Conservation (phyloP, 805 yeast species). For the Nakazawaea molendinolei region DNA sequence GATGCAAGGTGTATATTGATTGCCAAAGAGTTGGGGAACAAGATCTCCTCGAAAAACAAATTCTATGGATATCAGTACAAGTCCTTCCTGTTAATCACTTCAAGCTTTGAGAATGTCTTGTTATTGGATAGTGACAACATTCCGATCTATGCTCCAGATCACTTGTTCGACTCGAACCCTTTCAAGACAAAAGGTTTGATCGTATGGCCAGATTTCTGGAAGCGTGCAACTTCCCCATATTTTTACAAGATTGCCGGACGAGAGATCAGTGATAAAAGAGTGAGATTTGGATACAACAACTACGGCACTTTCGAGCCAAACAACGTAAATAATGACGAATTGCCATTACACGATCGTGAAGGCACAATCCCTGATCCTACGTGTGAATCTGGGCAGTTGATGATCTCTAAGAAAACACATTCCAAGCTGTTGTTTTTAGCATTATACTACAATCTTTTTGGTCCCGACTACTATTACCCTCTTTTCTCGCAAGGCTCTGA, state of each 20-base stretch:
- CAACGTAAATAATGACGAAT: slow-evolving; percentile 17
- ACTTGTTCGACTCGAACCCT: slow-evolving; percentile 50
- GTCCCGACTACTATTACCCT: slow-evolving; percentile 51
- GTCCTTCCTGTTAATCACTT: slow-evolving; percentile 61
- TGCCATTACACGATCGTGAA: slow-evolving; percentile 50
- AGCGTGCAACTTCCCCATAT: slow-evolving; percentile 46
- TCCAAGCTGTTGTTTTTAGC: slow-evolving; percentile 46
- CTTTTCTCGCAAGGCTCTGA: slow-evolving; percentile 40
- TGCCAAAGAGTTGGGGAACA: slow-evolving; percentile 53
- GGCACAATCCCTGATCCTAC: slow-evolving; percentile 62
- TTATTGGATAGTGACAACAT: slow-evolving; percentile 72
- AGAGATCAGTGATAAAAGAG: slow-evolving; percentile 34
- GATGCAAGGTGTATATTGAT: slow-evolving; percentile 65
- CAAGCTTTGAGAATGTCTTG: slow-evolving; percentile 66
- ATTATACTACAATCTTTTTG: slow-evolving; percentile 53
- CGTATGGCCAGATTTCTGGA: slow-evolving; percentile 42
- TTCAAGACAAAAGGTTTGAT: slow-evolving; percentile 46
- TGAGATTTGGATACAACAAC: slow-evolving; percentile 31
- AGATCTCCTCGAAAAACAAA: slow-evolving; percentile 38
- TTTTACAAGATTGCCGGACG: slow-evolving; percentile 41
- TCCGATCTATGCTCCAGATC: slow-evolving; percentile 60
- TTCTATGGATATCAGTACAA: slow-evolving; percentile 66
- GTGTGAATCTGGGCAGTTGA: slow-evolving; percentile 59
- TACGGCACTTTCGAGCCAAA: slow-evolving; percentile 28
- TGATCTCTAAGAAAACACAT: slow-evolving; percentile 51